Base-by-base conservation (phyloP, 2,329 filamentous ascomycete genomes). In the Botrytis elliptica region DNA sequence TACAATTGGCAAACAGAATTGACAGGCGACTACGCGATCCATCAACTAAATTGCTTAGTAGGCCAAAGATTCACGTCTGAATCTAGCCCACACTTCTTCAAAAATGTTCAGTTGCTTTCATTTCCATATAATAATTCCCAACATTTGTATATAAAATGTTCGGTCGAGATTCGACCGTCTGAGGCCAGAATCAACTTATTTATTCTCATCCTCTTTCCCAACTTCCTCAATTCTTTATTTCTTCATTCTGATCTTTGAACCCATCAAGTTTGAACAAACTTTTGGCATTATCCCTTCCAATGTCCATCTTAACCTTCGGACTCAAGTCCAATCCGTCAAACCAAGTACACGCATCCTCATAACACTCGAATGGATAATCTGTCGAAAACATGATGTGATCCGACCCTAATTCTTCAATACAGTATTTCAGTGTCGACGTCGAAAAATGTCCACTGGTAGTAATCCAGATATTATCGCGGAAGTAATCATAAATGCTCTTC, bases 361-460 rank as follows among this genome's bases (percentile, higher is more conserved):
- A 84, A 0, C 77, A 83, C 82, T 87, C 86, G 71, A 85, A 88
- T 0, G 86, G 86, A 75, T 88, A 87, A 76, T 88, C 86, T 4
- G 88, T 84, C 2, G 83, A 85, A 78, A 87, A 88, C n/a, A 88
- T 76, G 55, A 88, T 85, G 0, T 86, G 80, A 71, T 87, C 85
- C 8, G 85, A 81, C 12, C 86, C 84, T 42, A 89, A 81, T 76
- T 87, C 83, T 33, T 82, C 81, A 33, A 86, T 82, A 64, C 84
- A 85, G 70, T 84, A 88, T 75, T 87, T 82, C 63, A 89, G 79
- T 0, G 86, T 86, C 1, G 84, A 80, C 0, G 86, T 88, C 0
- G 85, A 88, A 76, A 89, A 89, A 78, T 89, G 85, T 0, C 87
- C 88, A 72, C 83, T 85, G 0, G 87, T 89, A 5, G 88, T 89